These are phyloP conservation scores for Xylariales sp. DNA, from an alignment of 2,329 filamentous ascomycete species.

Conservation along the genomic window DNA sequence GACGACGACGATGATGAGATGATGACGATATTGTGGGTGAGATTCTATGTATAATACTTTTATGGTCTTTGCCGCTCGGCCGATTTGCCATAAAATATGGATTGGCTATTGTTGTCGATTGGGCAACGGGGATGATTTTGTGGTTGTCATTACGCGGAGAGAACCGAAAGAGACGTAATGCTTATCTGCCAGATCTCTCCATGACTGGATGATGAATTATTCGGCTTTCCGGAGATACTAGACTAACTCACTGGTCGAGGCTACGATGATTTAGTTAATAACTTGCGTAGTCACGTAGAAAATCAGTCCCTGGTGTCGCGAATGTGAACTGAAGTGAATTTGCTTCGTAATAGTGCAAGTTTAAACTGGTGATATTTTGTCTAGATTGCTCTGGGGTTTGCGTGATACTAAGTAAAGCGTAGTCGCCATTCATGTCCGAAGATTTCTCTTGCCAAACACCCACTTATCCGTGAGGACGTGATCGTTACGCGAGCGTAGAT, in stretches of 20 bases:
- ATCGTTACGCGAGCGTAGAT: slow-evolving; percentile 40
- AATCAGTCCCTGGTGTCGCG: background rate
- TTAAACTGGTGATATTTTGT: background rate
- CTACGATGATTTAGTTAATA: too few species aligned
- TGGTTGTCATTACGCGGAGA: background rate
- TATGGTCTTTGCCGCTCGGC: background rate
- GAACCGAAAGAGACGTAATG: background rate
- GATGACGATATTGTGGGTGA: background rate
- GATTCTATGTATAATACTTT: slow-evolving; percentile 2
- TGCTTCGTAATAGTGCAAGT: background rate
- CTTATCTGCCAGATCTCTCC: background rate
- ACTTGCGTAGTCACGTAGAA: background rate
- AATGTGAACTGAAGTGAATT: background rate
- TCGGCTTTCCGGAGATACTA: background rate
- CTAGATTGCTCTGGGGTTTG: background rate
- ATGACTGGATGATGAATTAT: background rate
- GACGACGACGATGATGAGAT: too few species aligned
- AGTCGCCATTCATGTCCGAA: slow-evolving; percentile 48
- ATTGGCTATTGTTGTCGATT: background rate
- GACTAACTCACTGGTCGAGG: background rate
- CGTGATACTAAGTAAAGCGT: background rate
- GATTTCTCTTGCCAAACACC: slow-evolving; percentile 55
- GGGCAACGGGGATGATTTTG: background rate
- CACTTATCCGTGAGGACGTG: slow-evolving; percentile 45
- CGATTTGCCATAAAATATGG: background rate